These are phyloP conservation scores for Nyssa sinensis DNA, from an alignment of 148 eudicot genomes.

Conservation along the genomic window DNA sequence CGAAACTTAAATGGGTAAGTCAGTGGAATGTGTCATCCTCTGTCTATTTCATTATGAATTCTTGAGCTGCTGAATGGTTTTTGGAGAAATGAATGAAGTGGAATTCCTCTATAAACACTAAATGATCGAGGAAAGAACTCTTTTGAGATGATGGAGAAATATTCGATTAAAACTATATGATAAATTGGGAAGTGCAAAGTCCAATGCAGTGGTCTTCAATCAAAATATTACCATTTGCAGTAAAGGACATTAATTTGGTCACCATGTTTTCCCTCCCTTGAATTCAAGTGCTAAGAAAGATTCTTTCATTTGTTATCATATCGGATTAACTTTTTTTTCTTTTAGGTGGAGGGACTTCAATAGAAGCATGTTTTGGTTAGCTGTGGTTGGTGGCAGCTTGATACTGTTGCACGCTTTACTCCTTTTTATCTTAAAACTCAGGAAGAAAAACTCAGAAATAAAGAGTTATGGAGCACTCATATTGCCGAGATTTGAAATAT, in stretches of 20 bases:
- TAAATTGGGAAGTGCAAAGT: neutral
- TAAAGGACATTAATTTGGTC: neutral
- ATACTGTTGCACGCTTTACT: slow-evolving; percentile 54
- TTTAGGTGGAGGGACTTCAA: slow-evolving; percentile 85
- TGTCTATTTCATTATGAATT: neutral
- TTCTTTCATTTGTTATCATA: neutral
- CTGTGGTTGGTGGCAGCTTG: slow-evolving; percentile 62
- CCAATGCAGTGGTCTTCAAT: neutral
- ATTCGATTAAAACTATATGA: neutral
- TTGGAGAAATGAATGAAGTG: neutral
- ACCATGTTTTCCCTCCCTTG: neutral
- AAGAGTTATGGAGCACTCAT: slow-evolving; percentile 62
- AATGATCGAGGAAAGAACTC: too few relatives aligned
- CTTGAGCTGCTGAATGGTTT: neutral
- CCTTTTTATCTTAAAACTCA: slow-evolving; percentile 47
- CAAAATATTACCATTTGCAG: neutral
- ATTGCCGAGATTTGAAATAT: slow-evolving; percentile 88
- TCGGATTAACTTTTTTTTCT: slow-evolving; percentile 4
- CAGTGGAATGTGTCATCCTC: neutral
- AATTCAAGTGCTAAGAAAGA: neutral
- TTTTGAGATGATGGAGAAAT: too few relatives aligned
- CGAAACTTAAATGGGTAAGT: slow-evolving; percentile 63
- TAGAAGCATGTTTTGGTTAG: slow-evolving; percentile 89
- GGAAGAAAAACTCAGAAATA: slow-evolving; percentile 39
- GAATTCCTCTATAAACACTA: too few relatives aligned